Conservation (phyloP, 768 basidiomycete species). For the Suillus variegatus region DNA sequence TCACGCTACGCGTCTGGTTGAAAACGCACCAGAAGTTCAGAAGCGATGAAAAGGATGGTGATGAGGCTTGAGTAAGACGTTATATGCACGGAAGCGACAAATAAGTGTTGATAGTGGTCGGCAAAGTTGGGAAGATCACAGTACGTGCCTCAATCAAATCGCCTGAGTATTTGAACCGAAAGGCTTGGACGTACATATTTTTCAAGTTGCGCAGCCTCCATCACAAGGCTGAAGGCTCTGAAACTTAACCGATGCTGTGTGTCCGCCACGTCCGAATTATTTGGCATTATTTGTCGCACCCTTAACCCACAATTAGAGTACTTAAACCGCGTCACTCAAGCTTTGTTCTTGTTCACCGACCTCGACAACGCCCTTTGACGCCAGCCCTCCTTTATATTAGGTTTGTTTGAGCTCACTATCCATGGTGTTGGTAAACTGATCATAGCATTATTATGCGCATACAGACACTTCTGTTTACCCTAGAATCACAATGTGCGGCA, state of each 20-base stretch:
- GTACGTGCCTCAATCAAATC: not conserved
- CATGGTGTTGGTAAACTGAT: not conserved
- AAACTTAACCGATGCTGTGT: not conserved
- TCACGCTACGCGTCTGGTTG: not conserved
- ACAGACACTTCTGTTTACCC: constrained; percentile 8
- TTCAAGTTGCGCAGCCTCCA: constrained; percentile 1
- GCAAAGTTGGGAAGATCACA: not conserved
- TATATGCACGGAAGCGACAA: not conserved
- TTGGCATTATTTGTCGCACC: constrained; percentile 34
- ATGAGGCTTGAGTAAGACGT: not conserved
- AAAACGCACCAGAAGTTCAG: not conserved
- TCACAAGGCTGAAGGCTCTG: no score
- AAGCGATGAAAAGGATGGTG: not conserved
- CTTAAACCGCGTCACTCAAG: constrained; percentile 26
- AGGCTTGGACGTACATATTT: constrained; percentile 1
- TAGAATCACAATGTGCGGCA: constrained; percentile 77
- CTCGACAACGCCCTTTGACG: constrained; percentile 4
- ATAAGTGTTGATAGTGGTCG: not conserved
- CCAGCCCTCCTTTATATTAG: not conserved
- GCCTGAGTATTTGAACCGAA: not conserved
- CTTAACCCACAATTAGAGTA: constrained; percentile 31
- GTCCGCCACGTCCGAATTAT: constrained; percentile 6
- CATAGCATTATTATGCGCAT: not conserved
- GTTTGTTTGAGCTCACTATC: constrained; percentile 11
- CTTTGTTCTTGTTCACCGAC: constrained; percentile 17